Conservation (phyloP, 1,284 basidiomycete species). For the Papiliotrema laurentii region DNA sequence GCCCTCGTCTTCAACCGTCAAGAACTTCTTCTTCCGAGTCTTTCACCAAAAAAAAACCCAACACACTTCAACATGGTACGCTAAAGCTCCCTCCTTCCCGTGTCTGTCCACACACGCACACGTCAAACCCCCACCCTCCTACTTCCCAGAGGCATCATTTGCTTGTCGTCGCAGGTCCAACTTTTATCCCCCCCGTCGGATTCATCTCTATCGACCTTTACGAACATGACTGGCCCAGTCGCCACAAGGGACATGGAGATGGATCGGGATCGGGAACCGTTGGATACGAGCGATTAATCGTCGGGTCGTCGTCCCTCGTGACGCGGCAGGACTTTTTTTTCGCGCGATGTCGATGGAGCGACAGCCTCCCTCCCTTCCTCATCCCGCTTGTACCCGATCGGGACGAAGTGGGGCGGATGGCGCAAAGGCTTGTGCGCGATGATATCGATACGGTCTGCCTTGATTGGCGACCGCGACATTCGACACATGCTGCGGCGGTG, state of each 20-base stretch:
- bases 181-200: neutral
- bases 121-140: no score
- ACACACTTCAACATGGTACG: slow-evolving; percentile 32
- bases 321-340: neutral
- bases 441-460: neutral
- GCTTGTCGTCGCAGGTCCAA: slow-evolving; percentile 1
- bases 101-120: no score
- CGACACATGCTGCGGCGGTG: no score
- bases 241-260: no score
- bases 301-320: no score
- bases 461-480: neutral
- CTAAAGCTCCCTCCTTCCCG: slow-evolving; percentile 2
- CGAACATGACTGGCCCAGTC: neutral
- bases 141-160: slow-evolving; percentile 11
- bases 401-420: no score
- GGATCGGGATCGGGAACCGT: no score
- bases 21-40: slow-evolving; percentile 12
- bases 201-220: neutral
- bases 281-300: no score
- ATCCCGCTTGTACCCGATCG: no score
- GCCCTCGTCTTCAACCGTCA: slow-evolving; percentile 15
- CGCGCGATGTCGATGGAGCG: neutral
- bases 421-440: neutral
- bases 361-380: no score
- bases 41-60: slow-evolving; percentile 5